phyloP scores from a whole-genome alignment of 345 rosid genomes.

The Populus alba region DNA sequence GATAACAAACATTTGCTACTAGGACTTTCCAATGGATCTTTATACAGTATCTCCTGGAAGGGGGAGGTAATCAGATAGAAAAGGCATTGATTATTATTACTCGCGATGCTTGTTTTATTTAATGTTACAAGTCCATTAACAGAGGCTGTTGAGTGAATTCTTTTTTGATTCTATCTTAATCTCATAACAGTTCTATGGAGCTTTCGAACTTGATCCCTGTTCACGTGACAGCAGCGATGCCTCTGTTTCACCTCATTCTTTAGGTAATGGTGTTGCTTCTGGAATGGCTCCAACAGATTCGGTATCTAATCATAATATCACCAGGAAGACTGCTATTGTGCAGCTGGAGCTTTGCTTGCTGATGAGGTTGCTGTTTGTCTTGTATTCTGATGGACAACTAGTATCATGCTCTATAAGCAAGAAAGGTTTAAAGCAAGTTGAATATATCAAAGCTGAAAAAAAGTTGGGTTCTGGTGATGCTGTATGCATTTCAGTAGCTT shows the following conservation, averaged over 20 bases:
- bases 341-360: constrained; percentile 70
- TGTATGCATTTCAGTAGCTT: constrained; percentile 74
- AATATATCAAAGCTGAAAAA: constrained; percentile 66
- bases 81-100: not conserved
- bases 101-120: not conserved
- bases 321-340: constrained; percentile 47
- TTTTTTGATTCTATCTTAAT: not conserved
- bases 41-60: constrained; percentile 88
- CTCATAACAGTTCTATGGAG: constrained; percentile 67
- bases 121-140: not conserved
- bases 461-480: constrained; percentile 73
- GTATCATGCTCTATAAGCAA: constrained; percentile 75
- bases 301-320: constrained; percentile 26
- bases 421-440: constrained; percentile 75
- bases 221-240: constrained; percentile 33
- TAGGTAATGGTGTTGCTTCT: constrained; percentile 52
- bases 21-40: constrained; percentile 86
- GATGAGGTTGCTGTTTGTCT: constrained; percentile 65
- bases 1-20: constrained; percentile 52
- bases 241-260: constrained; percentile 34
- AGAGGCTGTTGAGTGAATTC: constrained; percentile 1
- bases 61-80: constrained; percentile 67
- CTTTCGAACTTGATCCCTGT: constrained; percentile 55
- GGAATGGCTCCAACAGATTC: constrained; percentile 39
- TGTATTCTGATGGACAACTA: constrained; percentile 71